Percentiles rank a stretch among this genome's conserved stretches.
Evolutionary conservation across 768 basidiomycete species (phyloP).

Genomic region (Pleurotus pulmonarius): DNA sequence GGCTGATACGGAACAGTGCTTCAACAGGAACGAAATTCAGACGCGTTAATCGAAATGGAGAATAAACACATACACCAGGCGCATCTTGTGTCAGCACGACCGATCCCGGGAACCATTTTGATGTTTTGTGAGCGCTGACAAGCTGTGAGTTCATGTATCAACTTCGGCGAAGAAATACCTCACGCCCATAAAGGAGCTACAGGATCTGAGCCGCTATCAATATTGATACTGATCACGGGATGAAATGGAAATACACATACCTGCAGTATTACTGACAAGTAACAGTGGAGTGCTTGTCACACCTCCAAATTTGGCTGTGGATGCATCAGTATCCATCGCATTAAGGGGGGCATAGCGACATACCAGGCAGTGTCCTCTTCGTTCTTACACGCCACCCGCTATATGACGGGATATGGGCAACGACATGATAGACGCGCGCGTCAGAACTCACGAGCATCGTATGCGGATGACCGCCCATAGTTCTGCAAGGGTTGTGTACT

Average conservation of each 20-base stretch:
- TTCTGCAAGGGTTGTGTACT: slow-evolving; percentile 26
- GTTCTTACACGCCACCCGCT: slow-evolving; percentile 22
- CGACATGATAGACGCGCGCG: not conserved
- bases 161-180: not conserved
- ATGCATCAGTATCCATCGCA: not conserved
- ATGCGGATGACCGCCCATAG: slow-evolving; percentile 24
- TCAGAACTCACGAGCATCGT: slow-evolving; percentile 25
- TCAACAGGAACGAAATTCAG: not conserved
- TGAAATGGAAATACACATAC: slow-evolving; percentile 3
- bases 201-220: slow-evolving; percentile 10
- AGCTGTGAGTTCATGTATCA: not conserved
- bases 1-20: slow-evolving; percentile 31
- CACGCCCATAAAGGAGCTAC: slow-evolving; percentile 13
- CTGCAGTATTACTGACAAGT: slow-evolving; percentile 20
- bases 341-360: not conserved
- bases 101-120: slow-evolving; percentile 11
- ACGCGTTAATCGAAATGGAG: not conserved
- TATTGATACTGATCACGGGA: not conserved
- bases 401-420: not conserved
- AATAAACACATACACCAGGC: slow-evolving; percentile 8
- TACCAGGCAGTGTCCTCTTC: slow-evolving; percentile 20
- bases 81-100: slow-evolving; percentile 14
- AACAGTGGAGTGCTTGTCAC: slow-evolving; percentile 30
- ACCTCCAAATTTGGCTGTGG: slow-evolving; percentile 21
- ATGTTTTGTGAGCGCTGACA: slow-evolving; percentile 13